Evolutionary conservation across 257 asterid genomes (phyloP), one percentile per base, ranked within the genome.

Genomic region (Anisodus tanguticus): DNA sequence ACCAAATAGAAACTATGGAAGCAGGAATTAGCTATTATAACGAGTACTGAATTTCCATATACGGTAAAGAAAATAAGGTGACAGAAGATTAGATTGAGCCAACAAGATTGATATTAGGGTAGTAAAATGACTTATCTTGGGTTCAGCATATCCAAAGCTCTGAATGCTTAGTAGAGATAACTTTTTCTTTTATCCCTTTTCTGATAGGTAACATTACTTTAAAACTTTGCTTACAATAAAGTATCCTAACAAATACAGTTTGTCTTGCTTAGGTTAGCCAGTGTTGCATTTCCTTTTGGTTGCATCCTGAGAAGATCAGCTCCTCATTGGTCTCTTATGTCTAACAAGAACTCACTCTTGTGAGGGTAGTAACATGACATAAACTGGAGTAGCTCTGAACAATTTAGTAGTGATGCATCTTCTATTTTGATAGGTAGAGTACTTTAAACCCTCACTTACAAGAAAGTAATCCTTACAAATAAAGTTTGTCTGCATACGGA

Each of bases 91-190:
- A 51, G 45, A 76, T 76, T 51, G 43, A 76, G 81, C 26, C 22
- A 76, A 26, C 45, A 13, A 76, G 49, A 68, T 41, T 37, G 63
- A 26, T 26, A 19, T 39, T 39, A 45, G 22, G 60, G 81, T 53
- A 76, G 63, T 49, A 76, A 76, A 22, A 76, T 31, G 19, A 76
- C 63, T 26, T 51, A 76, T 12, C n/a, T 5, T 51, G 41, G 81
- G 51, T 51, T 76, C 63, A 76, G 47, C 62, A 51, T 6, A 47
- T 47, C 43, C 59, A 47, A 74, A 11, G 80, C 12, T 74, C 39
- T 47, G 60, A 74, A 74, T 74, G 19, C 43, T 49, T 49, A 51
- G 63, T 22, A 76, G 3, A 74, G 81, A 51, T 47, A 74, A 72
- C 4, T 6, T 35, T 9, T 71, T 49, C 43, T 13, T 41, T 13